Evolutionary conservation across 192 early-diverging fungal species (phyloP).

Genomic region (Lobosporangium transversale): DNA sequence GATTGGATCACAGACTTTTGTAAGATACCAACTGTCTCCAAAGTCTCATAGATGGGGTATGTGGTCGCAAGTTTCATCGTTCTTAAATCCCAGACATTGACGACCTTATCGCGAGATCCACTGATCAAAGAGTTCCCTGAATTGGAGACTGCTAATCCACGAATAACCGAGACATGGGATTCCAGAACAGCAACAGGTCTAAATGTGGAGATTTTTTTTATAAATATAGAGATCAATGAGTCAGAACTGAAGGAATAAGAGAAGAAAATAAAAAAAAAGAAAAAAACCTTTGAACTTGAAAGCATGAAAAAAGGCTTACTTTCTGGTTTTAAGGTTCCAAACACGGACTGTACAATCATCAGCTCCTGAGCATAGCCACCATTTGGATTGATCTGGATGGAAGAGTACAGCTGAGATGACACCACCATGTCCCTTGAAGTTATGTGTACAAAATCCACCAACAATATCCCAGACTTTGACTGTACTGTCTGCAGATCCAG

Average conservation of each 20-base stretch:
- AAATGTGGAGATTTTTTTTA: neutral
- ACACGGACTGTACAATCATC: constrained; percentile 92
- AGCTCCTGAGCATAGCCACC: constrained; percentile 84
- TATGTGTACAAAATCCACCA: constrained; percentile 93
- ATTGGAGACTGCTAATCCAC: constrained; percentile 83
- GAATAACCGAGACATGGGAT: constrained; percentile 90
- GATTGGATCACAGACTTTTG: constrained; percentile 44
- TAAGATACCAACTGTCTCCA: constrained; percentile 88
- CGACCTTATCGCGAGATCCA: constrained; percentile 91
- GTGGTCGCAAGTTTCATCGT: constrained; percentile 75
- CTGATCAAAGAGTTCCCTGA: constrained; percentile 78
- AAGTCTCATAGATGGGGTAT: constrained; percentile 86
- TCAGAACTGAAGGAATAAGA: neutral
- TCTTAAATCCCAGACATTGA: constrained; percentile 88
- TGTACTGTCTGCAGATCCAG: constrained; percentile 94
- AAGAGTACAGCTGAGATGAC: constrained; percentile 89
- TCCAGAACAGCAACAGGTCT: constrained; percentile 80
- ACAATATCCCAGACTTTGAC: constrained; percentile 97
- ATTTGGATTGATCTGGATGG: constrained; percentile 66
- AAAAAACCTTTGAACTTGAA: too few relatives aligned
- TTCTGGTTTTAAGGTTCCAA: constrained; percentile 86
- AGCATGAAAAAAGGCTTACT: constrained; percentile 53
- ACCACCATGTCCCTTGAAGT: constrained; percentile 92
- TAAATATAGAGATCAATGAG: neutral
- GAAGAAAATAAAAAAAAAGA: neutral